Evolutionary conservation across 2,329 filamentous ascomycete genomes (phyloP).

Genomic region (Colletotrichum acutatum): DNA sequence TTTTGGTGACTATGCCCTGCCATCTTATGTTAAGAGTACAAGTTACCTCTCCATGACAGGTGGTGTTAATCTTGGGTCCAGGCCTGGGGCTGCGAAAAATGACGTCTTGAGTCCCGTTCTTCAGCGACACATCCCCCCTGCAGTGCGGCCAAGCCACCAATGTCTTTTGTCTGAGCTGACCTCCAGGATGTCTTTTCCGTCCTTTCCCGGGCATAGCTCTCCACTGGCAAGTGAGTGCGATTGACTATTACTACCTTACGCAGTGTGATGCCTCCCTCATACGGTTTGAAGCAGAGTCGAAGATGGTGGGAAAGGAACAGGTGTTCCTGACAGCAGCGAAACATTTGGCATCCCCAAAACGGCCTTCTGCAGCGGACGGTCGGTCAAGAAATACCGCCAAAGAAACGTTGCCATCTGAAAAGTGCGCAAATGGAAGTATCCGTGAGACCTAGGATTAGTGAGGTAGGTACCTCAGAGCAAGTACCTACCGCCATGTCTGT

Average conservation of each 20-base stretch:
- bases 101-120: slow-evolving; percentile 10
- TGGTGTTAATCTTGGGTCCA: neutral
- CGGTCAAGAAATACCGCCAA: neutral
- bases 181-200: neutral
- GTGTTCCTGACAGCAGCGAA: no score
- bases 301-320: neutral
- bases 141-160: neutral
- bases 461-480: neutral
- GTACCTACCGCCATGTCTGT: neutral
- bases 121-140: slow-evolving; percentile 1
- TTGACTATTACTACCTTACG: no score
- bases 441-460: no score
- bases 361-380: neutral
- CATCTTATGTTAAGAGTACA: neutral
- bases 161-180: neutral
- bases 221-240: neutral
- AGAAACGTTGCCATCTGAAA: neutral
- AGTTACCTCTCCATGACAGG: neutral
- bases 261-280: no score
- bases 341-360: neutral
- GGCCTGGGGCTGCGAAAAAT: neutral
- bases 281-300: neutral
- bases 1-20: no score
- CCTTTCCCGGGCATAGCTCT: neutral
- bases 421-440: neutral